Conservation (phyloP, 2,329 filamentous ascomycete genomes). For the Phialophora macrospora region DNA sequence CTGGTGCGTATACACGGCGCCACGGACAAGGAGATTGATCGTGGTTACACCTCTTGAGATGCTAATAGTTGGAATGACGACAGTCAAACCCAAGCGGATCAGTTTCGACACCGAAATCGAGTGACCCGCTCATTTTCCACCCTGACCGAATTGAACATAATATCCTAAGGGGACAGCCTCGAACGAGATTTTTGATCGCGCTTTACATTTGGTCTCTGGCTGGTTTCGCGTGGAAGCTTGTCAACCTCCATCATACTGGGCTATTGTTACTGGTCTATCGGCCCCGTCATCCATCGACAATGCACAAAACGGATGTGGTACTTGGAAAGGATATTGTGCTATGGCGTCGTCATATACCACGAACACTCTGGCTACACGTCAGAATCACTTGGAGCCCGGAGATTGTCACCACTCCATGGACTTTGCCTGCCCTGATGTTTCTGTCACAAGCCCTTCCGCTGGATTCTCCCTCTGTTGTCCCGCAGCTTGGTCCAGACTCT, state of each 20-base stretch:
- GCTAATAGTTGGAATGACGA: background rate
- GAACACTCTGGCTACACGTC: background rate
- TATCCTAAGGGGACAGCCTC: too few species aligned
- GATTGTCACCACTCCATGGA: slow-evolving; percentile 11
- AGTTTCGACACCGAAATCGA: background rate
- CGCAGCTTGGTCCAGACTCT: slow-evolving; percentile 13
- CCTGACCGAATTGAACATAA: too few species aligned
- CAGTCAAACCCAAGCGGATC: background rate
- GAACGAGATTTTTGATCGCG: background rate
- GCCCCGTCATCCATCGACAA: background rate
- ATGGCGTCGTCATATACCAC: background rate
- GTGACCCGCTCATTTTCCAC: background rate
- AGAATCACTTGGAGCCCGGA: background rate
- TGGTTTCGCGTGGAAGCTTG: background rate
- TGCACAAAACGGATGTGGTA: background rate
- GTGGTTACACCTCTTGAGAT: too few species aligned
- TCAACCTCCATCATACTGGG: background rate
- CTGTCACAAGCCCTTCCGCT: background rate
- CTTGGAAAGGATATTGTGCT: background rate
- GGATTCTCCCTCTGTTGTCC: background rate
- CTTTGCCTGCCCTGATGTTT: background rate
- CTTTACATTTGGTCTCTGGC: background rate
- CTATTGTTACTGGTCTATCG: background rate
- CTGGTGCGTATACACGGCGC: too few species aligned
- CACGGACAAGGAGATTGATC: too few species aligned